Evolutionary conservation across 129 eudicot species (phyloP), one percentile per base, ranked within the genome.

Genomic region (Lonicera japonica): DNA sequence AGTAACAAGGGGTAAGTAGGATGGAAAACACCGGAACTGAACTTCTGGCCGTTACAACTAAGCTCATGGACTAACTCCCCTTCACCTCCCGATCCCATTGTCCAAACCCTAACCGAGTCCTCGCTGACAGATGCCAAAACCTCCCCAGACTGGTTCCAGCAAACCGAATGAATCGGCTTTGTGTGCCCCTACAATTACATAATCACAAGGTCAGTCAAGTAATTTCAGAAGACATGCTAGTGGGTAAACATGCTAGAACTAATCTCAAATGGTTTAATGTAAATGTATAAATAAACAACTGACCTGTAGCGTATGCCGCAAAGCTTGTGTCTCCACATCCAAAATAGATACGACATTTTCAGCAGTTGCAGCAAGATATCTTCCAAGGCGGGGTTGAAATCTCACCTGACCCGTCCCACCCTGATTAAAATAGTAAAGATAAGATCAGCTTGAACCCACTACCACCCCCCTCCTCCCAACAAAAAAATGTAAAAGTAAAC

Each of bases 71-170:
- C 47, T 53, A 80, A 72, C 14, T 83, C 83, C 16, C 90, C 83
- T 76, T 79, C 86, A 24, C 64, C 69, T 21, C 89, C 89, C 3
- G 83, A 73, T 45, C 79, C 72, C 36, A 82, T 38, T 17, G 68
- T 56, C 90, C 90, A 83, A 0, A 83, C 85, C 56, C 80, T 75
- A 29, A 79, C 90, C 15, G 80, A 83, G 67, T 83, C 90, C 67
- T 83, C 90, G 52, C 90, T 79, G 5, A 83, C 86, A 17, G 85
- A 79, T 47, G 90, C 90, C 67, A 83, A 56, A 43, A 72, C 70
- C 68, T 83, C 90, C 1, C 85, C 90, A 8, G 80, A 60, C 6
- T 83, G 80, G 59, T 79, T 78, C 90, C 85, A 83, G 79, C 90
- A 79, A 41, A 83, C 59, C 7, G 86, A 79, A 63, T 75, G 80